Conservation (phyloP, 2,329 filamentous ascomycete genomes). For the Clarireedia paspali region DNA sequence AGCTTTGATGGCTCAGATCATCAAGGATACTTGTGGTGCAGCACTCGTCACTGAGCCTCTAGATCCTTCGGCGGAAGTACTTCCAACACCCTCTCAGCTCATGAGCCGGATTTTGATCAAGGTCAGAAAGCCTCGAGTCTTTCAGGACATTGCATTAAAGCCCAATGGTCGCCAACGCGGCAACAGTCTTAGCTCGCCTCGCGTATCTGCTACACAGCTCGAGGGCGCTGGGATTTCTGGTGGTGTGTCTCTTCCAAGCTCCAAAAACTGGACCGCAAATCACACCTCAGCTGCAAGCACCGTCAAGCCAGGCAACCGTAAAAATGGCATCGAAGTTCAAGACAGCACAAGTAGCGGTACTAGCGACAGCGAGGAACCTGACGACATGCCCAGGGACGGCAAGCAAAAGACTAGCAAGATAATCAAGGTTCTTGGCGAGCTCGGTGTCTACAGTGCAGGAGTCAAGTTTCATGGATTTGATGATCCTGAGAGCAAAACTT, state of each 20-base stretch:
- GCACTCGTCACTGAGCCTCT: constrained; percentile 71
- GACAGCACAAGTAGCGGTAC: constrained; percentile 65
- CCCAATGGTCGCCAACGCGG: constrained; percentile 46
- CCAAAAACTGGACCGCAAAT: constrained; percentile 24
- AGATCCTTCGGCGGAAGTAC: constrained; percentile 54
- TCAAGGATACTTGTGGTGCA: constrained; percentile 76
- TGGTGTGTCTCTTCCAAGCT: constrained; percentile 46
- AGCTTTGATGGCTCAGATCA: constrained; percentile 78
- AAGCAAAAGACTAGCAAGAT: constrained; percentile 74
- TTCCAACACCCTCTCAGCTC: constrained; percentile 82
- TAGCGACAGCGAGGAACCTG: constrained; percentile 56
- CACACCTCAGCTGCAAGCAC: constrained; percentile 6
- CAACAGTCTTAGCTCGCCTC: constrained; percentile 73
- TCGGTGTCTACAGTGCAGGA: constrained; percentile 69
- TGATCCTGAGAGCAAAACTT: constrained; percentile 69
- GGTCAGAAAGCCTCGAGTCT: constrained; percentile 67
- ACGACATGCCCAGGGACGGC: constrained; percentile 47
- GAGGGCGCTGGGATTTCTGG: constrained; percentile 50
- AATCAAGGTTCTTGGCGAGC: constrained; percentile 68
- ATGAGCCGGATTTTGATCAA: constrained; percentile 84
- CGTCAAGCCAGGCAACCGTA: constrained; percentile 17
- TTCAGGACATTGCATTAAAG: constrained; percentile 32
- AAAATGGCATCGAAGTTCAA: constrained; percentile 34
- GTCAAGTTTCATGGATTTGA: constrained; percentile 82
- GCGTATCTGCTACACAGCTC: constrained; percentile 52